These are phyloP conservation scores for Globisporangium abappressorium DNA, from an alignment of 352 stramenopile species.

Conservation along the genomic window DNA sequence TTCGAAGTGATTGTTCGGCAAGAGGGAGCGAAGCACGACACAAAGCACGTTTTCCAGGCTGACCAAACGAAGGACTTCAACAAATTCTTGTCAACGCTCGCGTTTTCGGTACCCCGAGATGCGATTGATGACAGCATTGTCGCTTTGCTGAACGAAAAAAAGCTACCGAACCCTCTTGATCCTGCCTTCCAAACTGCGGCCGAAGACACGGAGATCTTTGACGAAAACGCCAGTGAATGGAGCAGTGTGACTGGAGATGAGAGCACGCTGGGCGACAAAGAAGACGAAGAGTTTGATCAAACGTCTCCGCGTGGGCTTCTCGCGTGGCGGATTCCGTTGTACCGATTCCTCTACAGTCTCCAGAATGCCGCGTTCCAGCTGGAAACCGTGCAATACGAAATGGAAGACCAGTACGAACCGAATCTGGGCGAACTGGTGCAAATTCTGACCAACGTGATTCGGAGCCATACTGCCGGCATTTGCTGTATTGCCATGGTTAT, in stretches of 20 bases:
- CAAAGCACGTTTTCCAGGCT: conserved; percentile 82
- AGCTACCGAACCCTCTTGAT: conserved; percentile 56
- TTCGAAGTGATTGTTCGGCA: conserved; percentile 69
- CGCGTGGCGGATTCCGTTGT: conserved; percentile 62
- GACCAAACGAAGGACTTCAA: conserved; percentile 75
- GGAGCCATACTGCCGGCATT: conserved; percentile 59
- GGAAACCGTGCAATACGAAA: conserved; percentile 68
- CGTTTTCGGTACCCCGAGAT: conserved; percentile 63
- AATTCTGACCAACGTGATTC: conserved; percentile 58
- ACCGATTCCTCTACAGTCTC: conserved; percentile 58
- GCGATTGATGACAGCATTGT: conserved; percentile 65
- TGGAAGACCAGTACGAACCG: conserved; percentile 75
- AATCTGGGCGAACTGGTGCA: conserved; percentile 51
- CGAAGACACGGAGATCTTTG: conserved; percentile 36
- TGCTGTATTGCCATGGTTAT: conserved; percentile 66
- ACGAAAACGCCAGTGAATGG: conserved; percentile 78
- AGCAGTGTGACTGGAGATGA: conserved; percentile 85
- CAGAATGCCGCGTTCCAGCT: conserved; percentile 76
- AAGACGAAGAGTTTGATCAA: conserved; percentile 79
- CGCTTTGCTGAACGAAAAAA: conserved; percentile 54
- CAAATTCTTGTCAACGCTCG: conserved; percentile 66
- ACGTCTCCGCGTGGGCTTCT: conserved; percentile 23
- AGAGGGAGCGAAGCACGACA: conserved; percentile 40
- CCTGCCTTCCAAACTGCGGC: conserved; percentile 18
- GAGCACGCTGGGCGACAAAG: conserved; percentile 69